Evolutionary conservation across 1,284 basidiomycete genomes (phyloP), one percentile per base, ranked within the genome.

Genomic region (Trichosporon ovoides): DNA sequence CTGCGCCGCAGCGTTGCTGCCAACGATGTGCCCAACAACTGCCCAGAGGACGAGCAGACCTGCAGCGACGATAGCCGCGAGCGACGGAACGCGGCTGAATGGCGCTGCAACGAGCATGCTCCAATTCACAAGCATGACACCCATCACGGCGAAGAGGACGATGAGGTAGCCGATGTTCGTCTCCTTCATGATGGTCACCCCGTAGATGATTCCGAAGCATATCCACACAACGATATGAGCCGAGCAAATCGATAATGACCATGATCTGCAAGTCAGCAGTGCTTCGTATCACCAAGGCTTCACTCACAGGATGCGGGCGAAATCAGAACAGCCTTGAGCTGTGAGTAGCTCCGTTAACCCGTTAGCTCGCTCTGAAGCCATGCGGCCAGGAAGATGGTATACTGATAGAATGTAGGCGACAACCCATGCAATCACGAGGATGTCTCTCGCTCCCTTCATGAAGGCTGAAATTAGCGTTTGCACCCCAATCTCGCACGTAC

Each of bases 361-460:
- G 55, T 76, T 80, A 0, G 85, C 84, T 38, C 86, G 79, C 66
- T 88, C 87, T 1, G 78, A 80, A 14, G 84, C 79, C 57, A 86
- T 82, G 9, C 84, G 80, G 3, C 86, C 87, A 6, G 87, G 84
- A 19, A 88, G 81, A 57, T 88, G 87, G 68, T 88, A 88, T 0
- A 83, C 79, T 35, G 88, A 84, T 7, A 86, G 86, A 22, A 87
- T 73, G 69, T 81, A 88, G 60, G 81, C 82, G 28, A 88, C 75
- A 64, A 87, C 87, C 35, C 85, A 74, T 12, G 84, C 83, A 11
- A 89, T 74, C n/a, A 87, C 85, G 13, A 87, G 80, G n/a, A 88
- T 68, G 14, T 76, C 80, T 33, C 84, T 77, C 22, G 87, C 72
- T 9, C 83, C 84, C 16, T 82, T 73, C 51, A 87, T 80, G 62